Conservation (phyloP, 108 stramenopile genomes). For the Cyclotella choctawhatcheeana region DNA sequence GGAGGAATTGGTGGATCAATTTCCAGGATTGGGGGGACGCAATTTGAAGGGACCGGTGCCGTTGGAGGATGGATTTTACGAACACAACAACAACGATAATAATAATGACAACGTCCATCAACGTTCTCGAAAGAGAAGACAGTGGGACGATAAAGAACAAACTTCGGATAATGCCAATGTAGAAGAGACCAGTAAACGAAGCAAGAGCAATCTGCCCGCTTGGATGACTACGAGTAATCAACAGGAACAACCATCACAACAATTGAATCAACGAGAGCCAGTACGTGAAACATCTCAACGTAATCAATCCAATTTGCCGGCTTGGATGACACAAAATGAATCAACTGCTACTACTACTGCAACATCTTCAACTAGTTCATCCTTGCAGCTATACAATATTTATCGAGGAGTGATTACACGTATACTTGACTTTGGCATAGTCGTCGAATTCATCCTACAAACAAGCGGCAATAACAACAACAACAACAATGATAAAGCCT, state of each 20-base stretch:
- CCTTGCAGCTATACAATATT: slow-evolving; percentile 77
- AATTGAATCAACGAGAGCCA: too few species aligned
- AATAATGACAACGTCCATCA: slow-evolving; percentile 39
- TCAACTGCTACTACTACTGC: slow-evolving; percentile 39
- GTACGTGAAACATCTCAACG: slow-evolving; percentile 58
- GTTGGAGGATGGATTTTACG: slow-evolving; percentile 85
- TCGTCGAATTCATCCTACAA: slow-evolving; percentile 81
- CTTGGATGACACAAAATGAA: slow-evolving; percentile 81
- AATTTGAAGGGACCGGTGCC: slow-evolving; percentile 78
- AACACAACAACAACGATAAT: slow-evolving; percentile 47
- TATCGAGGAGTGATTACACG: slow-evolving; percentile 83
- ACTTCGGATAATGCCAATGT: neutral
- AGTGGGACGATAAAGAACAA: slow-evolving; percentile 37
- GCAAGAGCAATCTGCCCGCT: slow-evolving; percentile 49
- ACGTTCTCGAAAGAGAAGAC: slow-evolving; percentile 31
- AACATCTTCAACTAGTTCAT: too few species aligned
- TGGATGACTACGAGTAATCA: slow-evolving; percentile 43
- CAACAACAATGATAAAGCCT: slow-evolving; percentile 26
- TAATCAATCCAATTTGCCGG: slow-evolving; percentile 79
- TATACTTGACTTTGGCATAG: slow-evolving; percentile 92
- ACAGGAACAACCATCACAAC: too few species aligned
- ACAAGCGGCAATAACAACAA: too few species aligned
- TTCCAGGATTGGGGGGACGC: slow-evolving; percentile 87
- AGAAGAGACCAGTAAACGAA: slow-evolving; percentile 34
- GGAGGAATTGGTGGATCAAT: slow-evolving; percentile 55